Base-by-base conservation (phyloP, 2,329 filamentous ascomycete genomes). In the Periconia sp. region DNA sequence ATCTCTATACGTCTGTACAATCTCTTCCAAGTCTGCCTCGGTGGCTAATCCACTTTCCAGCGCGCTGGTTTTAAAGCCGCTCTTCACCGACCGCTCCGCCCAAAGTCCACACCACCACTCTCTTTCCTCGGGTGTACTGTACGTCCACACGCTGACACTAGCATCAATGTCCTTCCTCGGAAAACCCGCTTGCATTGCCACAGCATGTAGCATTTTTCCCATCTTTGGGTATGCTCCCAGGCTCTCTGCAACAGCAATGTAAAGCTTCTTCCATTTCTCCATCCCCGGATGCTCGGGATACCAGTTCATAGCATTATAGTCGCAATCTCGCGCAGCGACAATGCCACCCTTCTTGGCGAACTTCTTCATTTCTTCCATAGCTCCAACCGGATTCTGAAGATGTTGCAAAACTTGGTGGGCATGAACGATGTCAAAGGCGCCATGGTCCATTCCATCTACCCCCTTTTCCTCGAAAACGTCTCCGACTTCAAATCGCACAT, bases 321-420 rank as follows among this genome's bases (percentile, higher is more conserved):
- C 65, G 16, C 54, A 65, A 31, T 72, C 69, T n/a, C 69, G 57
- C 5, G 67, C 51, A 1, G 78, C 80, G 15, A 85, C 63, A 4
- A 84, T 67, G 2, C 81, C 82, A 3, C 77, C 78, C 5, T 66
- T 62, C 54, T 79, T 81, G 16, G 72, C 65, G 1, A 85, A 78
- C 0, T 78, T 73, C 10, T 74, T 70, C 78, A 85, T 80, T 54
- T 82, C 78, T 16, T 66, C 63, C 44, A 84, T 60, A 3, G 78
- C 76, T 2, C 63, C 57, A 0, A 79, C 63, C 0, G 81, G 81
- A 46, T 79, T 71, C 16, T 68, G 62, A 4, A 85, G 65, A 61
- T 85, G 82, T 50, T 78, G 74, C 8, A 85, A 68, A 3, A 85
- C 76, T 56, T 84, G 81, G 54, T 83, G 79, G 17, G 74, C 76